Conservation (phyloP, 2,329 filamentous ascomycete species). For the Hawksworthiomyces lignivorus region DNA sequence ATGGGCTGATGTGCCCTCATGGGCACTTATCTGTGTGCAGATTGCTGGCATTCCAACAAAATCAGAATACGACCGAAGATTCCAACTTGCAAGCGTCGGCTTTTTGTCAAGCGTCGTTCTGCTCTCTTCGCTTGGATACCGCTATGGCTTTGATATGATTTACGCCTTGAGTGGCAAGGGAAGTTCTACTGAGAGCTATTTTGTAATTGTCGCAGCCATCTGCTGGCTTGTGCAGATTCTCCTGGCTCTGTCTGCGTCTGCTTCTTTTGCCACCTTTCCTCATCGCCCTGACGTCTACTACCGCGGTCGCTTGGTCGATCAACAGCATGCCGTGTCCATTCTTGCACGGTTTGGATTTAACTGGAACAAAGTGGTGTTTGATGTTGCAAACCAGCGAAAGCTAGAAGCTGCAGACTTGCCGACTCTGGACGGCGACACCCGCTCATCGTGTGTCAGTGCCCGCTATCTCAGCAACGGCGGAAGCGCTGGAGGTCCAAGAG, state of each 20-base stretch:
- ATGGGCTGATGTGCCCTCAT: conserved; percentile 19
- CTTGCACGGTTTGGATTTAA: conserved; percentile 22
- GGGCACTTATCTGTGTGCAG: conserved; percentile 22
- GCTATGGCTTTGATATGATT: conserved; percentile 20
- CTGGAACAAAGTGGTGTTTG: conserved; percentile 26
- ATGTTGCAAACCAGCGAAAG: conserved; percentile 21
- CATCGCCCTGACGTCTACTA: conserved; percentile 27
- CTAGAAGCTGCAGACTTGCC: conserved; percentile 26
- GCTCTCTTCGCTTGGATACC: conserved; percentile 17
- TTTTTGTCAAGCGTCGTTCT: conserved; percentile 19
- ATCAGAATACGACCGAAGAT: conserved; percentile 21
- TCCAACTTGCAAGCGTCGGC: conserved; percentile 19
- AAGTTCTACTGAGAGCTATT: too few species aligned
- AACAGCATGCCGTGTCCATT: conserved; percentile 25
- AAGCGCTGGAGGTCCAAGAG: conserved; percentile 13
- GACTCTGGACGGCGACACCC: conserved; percentile 22
- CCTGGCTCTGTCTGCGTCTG: conserved; percentile 15
- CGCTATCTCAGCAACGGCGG: conserved; percentile 16
- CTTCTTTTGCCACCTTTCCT: conserved; percentile 23
- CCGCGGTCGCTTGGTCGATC: conserved; percentile 24
- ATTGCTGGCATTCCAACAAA: conserved; percentile 21
- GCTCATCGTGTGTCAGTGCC: conserved; percentile 20
- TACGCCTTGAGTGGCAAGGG: conserved; percentile 12
- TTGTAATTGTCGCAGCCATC: conserved; percentile 14
- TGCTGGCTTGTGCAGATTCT: conserved; percentile 21